phyloP scores from a whole-genome alignment of 768 basidiomycete genomes.

The Baorangia bicolor region DNA sequence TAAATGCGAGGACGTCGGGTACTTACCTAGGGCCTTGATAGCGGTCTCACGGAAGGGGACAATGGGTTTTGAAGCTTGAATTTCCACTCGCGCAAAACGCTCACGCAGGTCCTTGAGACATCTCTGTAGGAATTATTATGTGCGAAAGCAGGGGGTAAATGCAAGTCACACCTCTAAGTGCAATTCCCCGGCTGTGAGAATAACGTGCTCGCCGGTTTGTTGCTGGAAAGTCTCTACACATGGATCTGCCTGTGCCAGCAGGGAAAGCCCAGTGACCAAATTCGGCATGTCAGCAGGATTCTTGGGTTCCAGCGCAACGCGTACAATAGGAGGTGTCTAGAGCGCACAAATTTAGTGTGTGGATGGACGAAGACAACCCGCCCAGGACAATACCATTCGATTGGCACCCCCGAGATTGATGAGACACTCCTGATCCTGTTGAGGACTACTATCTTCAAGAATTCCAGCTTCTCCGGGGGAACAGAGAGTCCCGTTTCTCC shows the following conservation, averaged over 20 bases:
- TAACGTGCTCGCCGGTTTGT: slow-evolving; percentile 95
- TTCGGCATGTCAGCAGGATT: slow-evolving; percentile 86
- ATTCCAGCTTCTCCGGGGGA: slow-evolving; percentile 52
- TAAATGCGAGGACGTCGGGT: not conserved
- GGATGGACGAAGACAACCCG: not conserved
- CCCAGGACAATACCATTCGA: slow-evolving; percentile 47
- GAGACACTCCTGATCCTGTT: slow-evolving; percentile 49
- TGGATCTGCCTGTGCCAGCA: slow-evolving; percentile 93
- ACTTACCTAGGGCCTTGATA: slow-evolving; percentile 68
- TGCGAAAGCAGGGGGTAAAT: not conserved
- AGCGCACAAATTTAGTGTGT: not conserved
- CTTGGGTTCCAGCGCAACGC: slow-evolving; percentile 89
- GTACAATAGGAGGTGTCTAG: slow-evolving; percentile 87
- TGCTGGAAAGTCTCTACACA: slow-evolving; percentile 98
- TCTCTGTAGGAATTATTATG: slow-evolving; percentile 50
- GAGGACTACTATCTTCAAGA: slow-evolving; percentile 30
- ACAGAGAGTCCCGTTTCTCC: slow-evolving; percentile 89
- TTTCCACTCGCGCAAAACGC: slow-evolving; percentile 89
- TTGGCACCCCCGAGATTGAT: slow-evolving; percentile 78
- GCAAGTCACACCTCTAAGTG: slow-evolving; percentile 76
- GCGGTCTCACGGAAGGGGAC: slow-evolving; percentile 98
- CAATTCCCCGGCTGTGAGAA: slow-evolving; percentile 91
- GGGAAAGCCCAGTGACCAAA: slow-evolving; percentile 79
- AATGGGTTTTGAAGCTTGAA: slow-evolving; percentile 92
- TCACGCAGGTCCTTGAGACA: slow-evolving; percentile 96